Evolutionary conservation across 495 filamentous ascomycete species (phyloP), one percentile per base, ranked within the genome.

Genomic region (Penicilliopsis zonata): DNA sequence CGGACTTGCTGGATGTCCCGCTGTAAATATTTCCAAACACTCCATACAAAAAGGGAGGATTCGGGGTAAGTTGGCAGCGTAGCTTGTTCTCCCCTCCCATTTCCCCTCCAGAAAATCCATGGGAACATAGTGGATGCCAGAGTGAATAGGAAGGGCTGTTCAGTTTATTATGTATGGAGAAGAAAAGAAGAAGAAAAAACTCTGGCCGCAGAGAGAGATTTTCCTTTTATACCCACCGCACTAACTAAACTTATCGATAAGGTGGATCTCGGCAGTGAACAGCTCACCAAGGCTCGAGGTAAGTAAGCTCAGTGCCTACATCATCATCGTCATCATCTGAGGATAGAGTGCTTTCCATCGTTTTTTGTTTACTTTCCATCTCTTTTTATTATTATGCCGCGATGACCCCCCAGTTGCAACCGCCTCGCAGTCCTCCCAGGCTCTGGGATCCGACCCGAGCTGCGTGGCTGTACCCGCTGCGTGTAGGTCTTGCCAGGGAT

Each of bases 381-480:
- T 13, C 8, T 16, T 23, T 10, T 35, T 34, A 12, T 26, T 20
- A 38, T n/a, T 19, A 31, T 31, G 30, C 4, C 18, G 30, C 18
- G 28, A n/a, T n/a, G n/a, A n/a, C n/a, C n/a, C n/a, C n/a, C n/a
- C n/a, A n/a, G n/a, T n/a, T n/a, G n/a, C n/a, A n/a, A n/a, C n/a
- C n/a, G n/a, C n/a, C n/a, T n/a, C n/a, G n/a, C n/a, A n/a, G n/a
- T n/a, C n/a, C n/a, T n/a, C 33, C 52, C 15, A 36, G 30, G 27
- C 9, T 42, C 21, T 50, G 35, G 43, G 45, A 63, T 36, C 21
- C 46, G 8, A 49, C 31, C 23, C 47, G 55, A 33, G 65, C 70
- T 30, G 63, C 66, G 7, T 72, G 66, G 61, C 49, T 74, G 20
- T 74, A 73, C 50, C 71, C 70, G 16, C 29, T 74, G 18, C 61